Conservation (phyloP, 352 stramenopile species). For the Globisporangium mamillatum region DNA sequence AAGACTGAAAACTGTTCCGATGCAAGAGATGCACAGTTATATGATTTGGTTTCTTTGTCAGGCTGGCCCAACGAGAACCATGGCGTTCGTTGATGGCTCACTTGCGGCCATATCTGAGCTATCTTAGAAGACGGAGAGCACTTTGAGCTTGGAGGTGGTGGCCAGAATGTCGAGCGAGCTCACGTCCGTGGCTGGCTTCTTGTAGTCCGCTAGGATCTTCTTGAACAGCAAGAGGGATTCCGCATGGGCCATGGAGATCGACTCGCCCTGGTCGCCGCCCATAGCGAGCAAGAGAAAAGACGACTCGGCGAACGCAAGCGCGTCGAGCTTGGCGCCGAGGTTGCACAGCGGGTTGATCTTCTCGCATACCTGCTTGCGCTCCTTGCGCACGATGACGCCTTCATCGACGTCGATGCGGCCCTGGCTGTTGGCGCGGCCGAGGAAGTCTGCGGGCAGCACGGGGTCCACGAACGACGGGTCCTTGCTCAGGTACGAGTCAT, state of each 20-base stretch:
- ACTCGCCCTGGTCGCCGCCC: slow-evolving; percentile 16
- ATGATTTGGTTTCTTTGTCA: no score
- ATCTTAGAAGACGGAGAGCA: slow-evolving; percentile 7
- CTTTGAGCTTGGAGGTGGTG: slow-evolving; percentile 20
- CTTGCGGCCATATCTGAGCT: no score
- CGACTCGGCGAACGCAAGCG: slow-evolving; percentile 26
- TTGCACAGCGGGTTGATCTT: slow-evolving; percentile 17
- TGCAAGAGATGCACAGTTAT: no score
- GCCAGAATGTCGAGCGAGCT: slow-evolving; percentile 13
- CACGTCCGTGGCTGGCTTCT: slow-evolving; percentile 19
- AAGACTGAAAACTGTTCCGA: no score
- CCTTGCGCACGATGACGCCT: slow-evolving; percentile 3
- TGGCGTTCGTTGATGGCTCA: no score
- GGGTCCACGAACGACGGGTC: slow-evolving; percentile 21
- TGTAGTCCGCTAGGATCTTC: slow-evolving; percentile 26
- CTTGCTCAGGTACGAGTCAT: slow-evolving; percentile 18
- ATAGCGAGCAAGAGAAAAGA: slow-evolving; percentile 26
- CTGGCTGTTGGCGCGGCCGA: slow-evolving; percentile 12
- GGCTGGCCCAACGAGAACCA: no score
- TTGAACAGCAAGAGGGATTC: slow-evolving; percentile 28
- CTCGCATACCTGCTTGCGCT: slow-evolving; percentile 15
- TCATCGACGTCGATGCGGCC: slow-evolving; percentile 5
- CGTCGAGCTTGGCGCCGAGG: slow-evolving; percentile 18
- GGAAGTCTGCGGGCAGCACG: slow-evolving; percentile 13
- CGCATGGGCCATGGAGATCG: slow-evolving; percentile 15